phyloP scores from a whole-genome alignment of 805 yeast species.

The Cyberlindnera subsufficiens region DNA sequence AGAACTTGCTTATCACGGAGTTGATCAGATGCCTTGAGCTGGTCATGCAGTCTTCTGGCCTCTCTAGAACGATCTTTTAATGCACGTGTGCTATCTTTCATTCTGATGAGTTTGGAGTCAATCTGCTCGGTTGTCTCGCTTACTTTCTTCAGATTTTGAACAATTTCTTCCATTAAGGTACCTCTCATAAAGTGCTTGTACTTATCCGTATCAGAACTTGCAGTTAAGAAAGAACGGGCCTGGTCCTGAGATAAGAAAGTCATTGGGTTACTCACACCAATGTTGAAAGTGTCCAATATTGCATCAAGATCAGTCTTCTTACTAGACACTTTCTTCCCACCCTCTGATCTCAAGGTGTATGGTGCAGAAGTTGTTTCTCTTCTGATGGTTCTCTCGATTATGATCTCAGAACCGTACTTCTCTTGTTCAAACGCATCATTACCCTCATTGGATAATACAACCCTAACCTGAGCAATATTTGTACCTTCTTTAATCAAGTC shows the following conservation, averaged over 20 bases:
- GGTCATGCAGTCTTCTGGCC: conserved; percentile 34
- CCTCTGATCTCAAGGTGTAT: conserved; percentile 50
- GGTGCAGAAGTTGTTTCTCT: conserved; percentile 41
- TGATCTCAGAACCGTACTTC: conserved; percentile 61
- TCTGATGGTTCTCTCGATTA: conserved; percentile 61
- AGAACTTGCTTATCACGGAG: conserved; percentile 32
- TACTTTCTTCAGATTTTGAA: conserved; percentile 42
- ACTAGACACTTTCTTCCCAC: conserved; percentile 47
- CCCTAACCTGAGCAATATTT: conserved; percentile 57
- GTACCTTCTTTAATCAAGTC: conserved; percentile 75
- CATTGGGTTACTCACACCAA: conserved; percentile 85
- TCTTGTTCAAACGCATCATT: conserved; percentile 59
- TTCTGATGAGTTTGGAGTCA: conserved; percentile 32
- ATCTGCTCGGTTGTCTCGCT: conserved; percentile 30
- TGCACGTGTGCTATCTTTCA: conserved; percentile 33
- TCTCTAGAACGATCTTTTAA: conserved; percentile 36
- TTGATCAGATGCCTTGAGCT: conserved; percentile 35
- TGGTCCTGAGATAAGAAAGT: conserved; percentile 90
- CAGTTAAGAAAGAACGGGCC: conserved; percentile 83
- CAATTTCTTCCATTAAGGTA: conserved; percentile 63
- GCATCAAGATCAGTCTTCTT: conserved; percentile 62
- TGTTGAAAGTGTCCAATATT: conserved; percentile 63
- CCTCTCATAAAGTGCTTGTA: conserved; percentile 78
- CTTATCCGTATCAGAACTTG: conserved; percentile 65
- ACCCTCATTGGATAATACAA: conserved; percentile 61